A percentile compares a stretch with the other conserved stretches of the same genome.
phyloP scores from a whole-genome alignment of 2,329 filamentous ascomycete species.

The Fusarium mangiferae region DNA sequence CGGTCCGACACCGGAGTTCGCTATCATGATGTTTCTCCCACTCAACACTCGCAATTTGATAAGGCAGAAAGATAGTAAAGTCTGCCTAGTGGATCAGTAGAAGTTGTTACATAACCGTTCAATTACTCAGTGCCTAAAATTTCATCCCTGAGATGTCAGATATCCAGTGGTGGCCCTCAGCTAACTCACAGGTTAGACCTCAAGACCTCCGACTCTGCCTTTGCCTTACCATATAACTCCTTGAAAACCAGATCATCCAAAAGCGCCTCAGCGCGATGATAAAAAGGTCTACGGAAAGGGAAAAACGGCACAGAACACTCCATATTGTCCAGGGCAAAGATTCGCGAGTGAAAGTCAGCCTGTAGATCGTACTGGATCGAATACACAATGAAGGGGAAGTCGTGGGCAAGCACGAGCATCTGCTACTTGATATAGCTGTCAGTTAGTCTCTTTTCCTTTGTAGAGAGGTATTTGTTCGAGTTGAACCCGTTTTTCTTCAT shows the following conservation, averaged over 20 bases:
- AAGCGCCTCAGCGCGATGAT: too few relatives aligned
- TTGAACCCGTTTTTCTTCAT: too few relatives aligned
- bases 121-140: background rate
- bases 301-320: too few relatives aligned
- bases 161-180: background rate
- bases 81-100: background rate
- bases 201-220: too few relatives aligned
- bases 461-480: too few relatives aligned
- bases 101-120: background rate
- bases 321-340: too few relatives aligned
- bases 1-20: background rate
- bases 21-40: background rate
- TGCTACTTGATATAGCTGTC: background rate
- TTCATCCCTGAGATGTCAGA: background rate
- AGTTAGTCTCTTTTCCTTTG: too few relatives aligned
- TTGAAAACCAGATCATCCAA: too few relatives aligned
- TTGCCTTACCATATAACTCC: too few relatives aligned
- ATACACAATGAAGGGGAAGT: background rate
- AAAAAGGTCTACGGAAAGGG: too few relatives aligned
- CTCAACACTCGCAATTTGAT: rapidly evolving
- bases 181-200: too few relatives aligned
- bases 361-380: background rate
- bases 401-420: background rate
- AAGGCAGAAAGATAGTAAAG: background rate
- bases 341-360: too few relatives aligned